Base-by-base conservation (phyloP, 768 basidiomycete genomes). In the Mycena chlorophos region DNA sequence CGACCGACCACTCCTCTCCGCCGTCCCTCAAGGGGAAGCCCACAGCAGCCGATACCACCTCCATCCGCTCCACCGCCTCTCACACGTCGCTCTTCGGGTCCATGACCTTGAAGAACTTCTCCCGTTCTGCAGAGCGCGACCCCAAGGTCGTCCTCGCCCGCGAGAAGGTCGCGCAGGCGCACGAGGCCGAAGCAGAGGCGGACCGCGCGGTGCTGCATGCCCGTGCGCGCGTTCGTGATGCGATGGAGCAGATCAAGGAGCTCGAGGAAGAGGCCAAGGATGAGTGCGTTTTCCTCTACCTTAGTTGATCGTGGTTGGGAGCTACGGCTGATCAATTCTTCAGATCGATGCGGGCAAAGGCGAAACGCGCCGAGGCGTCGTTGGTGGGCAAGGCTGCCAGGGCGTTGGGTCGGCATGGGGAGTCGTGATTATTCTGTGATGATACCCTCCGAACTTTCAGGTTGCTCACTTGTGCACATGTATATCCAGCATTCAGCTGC, bases 261-360 rank as follows among this genome's bases (percentile, higher is more conserved):
- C 67, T 84, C n/a, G 81, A 85, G 67, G 68, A 67, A 13, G 83
- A 83, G 57, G 79, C 78, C 3, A 39, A 71, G 23, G 78, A 81
- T 65, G 82, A 81, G 83, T 84, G 65, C 65, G 81, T 66, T 22
- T 29, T 37, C 34, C 57, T 50, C 53, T 46, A 10, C 12, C n/a
- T n/a, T 37, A n/a, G 34, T 37, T n/a, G 10, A 37, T 10, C 34
- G 12, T 37, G 34, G n/a, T 37, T n/a, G n/a, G n/a, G n/a, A n/a
- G 34, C n/a, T 37, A 37, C 10, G 12, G 34, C 10, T 37, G n/a
- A 10, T 10, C 10, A 37, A 8, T 34, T 34, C 31, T 34, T 34
- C 40, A 42, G 40, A 20, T 42, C 40, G 13, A 42, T 42, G 40
- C 40, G 40, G 8, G 40, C 40, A 14, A 42, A 42, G 20, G 40